Conservation (phyloP, 108 stramenopile genomes). For the Pseudonitzschia multiseries region DNA sequence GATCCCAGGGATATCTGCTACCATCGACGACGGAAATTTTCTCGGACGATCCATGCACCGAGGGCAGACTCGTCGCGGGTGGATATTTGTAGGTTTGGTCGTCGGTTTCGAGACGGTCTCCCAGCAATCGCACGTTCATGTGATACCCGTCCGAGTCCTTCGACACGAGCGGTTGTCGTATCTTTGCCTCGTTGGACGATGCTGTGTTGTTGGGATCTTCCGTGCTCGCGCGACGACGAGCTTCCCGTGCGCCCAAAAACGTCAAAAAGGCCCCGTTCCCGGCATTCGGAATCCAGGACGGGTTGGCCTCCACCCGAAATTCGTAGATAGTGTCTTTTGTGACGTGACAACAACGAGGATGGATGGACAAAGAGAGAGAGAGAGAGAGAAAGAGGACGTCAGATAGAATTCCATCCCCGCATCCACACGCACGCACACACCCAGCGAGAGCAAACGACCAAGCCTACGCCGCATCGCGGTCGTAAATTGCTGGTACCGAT, state of each 20-base stretch:
- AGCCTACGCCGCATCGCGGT: too few relatives aligned
- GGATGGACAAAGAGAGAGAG: neutral
- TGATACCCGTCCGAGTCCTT: conserved; percentile 23
- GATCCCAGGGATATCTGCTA: conserved; percentile 8
- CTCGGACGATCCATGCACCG: conserved; percentile 1
- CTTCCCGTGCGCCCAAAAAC: conserved; percentile 57
- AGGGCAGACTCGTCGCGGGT: conserved; percentile 22
- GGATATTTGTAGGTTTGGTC: conserved; percentile 44
- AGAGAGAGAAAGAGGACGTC: neutral
- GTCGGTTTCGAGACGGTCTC: conserved; percentile 37
- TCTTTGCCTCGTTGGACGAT: neutral
- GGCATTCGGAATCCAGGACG: conserved; percentile 56
- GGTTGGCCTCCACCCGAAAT: conserved; percentile 43
- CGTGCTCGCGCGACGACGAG: conserved; percentile 26
- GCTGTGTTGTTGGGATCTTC: conserved; percentile 20
- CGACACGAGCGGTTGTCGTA: conserved; percentile 26
- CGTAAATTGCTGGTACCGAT: too few relatives aligned
- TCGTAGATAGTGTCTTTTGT: conserved; percentile 53
- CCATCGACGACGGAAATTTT: conserved; percentile 5
- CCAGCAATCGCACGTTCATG: conserved; percentile 43
- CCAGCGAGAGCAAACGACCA: too few relatives aligned
- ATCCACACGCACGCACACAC: too few relatives aligned
- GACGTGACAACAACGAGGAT: neutral
- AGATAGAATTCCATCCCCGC: neutral
- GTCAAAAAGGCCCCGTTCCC: conserved; percentile 74